phyloP scores from a whole-genome alignment of 345 rosid species.

The Noccaea caerulescens region DNA sequence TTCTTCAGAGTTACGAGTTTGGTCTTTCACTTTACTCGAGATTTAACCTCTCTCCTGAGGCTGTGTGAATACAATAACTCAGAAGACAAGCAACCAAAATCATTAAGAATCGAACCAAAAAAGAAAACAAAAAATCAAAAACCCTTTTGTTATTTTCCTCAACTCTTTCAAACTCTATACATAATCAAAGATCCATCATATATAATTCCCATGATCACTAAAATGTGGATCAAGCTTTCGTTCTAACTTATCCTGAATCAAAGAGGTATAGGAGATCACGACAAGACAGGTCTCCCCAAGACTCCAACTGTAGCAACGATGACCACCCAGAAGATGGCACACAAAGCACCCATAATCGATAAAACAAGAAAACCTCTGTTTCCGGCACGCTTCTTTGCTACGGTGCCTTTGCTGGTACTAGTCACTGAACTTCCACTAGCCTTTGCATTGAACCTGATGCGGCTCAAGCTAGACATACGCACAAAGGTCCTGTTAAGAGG shows the following conservation, averaged over 20 bases:
- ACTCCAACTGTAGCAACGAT: constrained; percentile 54
- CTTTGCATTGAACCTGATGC: constrained; percentile 50
- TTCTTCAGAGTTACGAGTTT: too few species aligned
- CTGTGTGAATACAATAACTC: background rate
- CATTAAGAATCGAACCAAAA: background rate
- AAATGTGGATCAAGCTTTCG: constrained; percentile 20
- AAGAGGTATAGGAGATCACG: constrained; percentile 7
- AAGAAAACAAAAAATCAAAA: background rate
- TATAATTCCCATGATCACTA: constrained; percentile 8
- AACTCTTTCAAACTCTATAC: constrained; percentile 32
- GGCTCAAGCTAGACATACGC: constrained; percentile 88
- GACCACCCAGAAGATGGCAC: constrained; percentile 68
- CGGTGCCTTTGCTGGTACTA: constrained; percentile 29
- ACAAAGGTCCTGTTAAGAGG: constrained; percentile 73
- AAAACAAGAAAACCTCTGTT: constrained; percentile 55
- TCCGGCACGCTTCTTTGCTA: constrained; percentile 47
- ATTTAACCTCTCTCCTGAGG: too few species aligned
- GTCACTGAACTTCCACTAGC: constrained; percentile 16
- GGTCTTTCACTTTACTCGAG: too few species aligned
- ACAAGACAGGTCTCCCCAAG: constrained; percentile 38
- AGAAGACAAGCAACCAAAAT: background rate
- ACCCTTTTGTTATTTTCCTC: constrained; percentile 6
- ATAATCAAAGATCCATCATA: constrained; percentile 15
- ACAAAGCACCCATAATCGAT: constrained; percentile 62
- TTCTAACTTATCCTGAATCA: constrained; percentile 24